A percentile compares a stretch with the other conserved stretches of the same genome.
These are phyloP conservation scores for Cinnamomum micranthum DNA, from an alignment of 164 flowering plant species.

Conservation along the genomic window DNA sequence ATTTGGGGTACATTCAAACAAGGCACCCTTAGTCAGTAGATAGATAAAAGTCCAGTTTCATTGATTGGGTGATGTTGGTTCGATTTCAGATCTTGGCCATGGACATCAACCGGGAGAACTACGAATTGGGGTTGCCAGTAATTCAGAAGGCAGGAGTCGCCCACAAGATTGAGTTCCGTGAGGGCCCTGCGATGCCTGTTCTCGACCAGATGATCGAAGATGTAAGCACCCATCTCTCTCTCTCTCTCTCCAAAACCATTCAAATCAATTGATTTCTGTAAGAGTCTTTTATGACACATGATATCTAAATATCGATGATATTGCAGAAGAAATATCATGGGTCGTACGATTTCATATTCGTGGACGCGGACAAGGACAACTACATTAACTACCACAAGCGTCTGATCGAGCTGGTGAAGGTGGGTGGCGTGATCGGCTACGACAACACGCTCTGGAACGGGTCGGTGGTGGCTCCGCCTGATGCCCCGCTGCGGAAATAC, in stretches of 20 bases:
- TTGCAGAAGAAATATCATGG: constrained; percentile 74
- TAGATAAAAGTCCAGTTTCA: too few species aligned
- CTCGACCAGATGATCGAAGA: constrained; percentile 78
- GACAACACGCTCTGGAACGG: constrained; percentile 99
- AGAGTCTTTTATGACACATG: not conserved
- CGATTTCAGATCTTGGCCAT: constrained; percentile 72
- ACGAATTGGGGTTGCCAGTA: constrained; percentile 78
- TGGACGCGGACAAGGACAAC: constrained; percentile 98
- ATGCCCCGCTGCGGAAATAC: constrained; percentile 83
- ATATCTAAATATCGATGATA: too few species aligned
- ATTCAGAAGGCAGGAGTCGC: constrained; percentile 92
- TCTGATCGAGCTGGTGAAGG: constrained; percentile 75
- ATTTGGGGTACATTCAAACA: too few species aligned
- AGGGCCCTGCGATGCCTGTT: constrained; percentile 92
- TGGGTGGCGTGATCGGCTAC: constrained; percentile 91
- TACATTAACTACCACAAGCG: constrained; percentile 94
- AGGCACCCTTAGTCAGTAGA: too few species aligned
- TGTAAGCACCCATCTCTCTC: constrained; percentile 29
- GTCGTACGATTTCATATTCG: constrained; percentile 82
- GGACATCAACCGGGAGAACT: constrained; percentile 90
- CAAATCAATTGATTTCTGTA: not conserved
- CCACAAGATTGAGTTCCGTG: constrained; percentile 93
- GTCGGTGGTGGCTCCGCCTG: constrained; percentile 87
- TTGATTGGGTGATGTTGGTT: not conserved
- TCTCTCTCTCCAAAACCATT: not conserved